phyloP scores from a whole-genome alignment of 306 rosid genomes.

The Sindora glabra region DNA sequence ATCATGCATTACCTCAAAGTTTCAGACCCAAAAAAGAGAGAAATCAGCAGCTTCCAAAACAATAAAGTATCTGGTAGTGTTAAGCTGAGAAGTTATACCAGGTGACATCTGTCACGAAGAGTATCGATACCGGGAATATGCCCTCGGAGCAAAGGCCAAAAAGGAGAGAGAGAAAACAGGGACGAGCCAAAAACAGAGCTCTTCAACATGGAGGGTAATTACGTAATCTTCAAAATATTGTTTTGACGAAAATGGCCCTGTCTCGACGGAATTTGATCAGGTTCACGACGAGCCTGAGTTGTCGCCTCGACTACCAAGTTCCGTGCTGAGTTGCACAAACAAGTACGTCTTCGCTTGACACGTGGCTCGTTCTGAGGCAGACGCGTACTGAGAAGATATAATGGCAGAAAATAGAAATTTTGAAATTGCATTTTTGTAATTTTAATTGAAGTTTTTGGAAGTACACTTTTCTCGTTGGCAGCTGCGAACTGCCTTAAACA shows the following conservation, averaged over 20 bases:
- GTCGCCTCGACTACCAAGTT: not conserved
- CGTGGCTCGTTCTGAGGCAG: not conserved
- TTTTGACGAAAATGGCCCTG: conserved; percentile 23
- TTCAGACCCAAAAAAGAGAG: not conserved
- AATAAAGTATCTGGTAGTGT: conserved; percentile 7
- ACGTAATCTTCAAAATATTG: not conserved
- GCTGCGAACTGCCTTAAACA: not conserved
- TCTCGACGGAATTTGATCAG: conserved; percentile 4
- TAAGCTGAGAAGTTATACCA: conserved; percentile 17
- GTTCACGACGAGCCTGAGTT: conserved; percentile 5
- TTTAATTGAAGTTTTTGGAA: no score
- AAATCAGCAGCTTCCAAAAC: not conserved
- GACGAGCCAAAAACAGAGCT: not conserved
- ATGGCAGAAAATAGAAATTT: not conserved
- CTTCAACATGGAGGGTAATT: conserved; percentile 21
- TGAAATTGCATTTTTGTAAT: not conserved
- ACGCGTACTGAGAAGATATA: not conserved
- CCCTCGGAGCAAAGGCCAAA: conserved; percentile 20
- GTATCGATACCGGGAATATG: conserved; percentile 60
- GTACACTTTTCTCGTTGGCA: not conserved
- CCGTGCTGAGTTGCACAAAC: no score
- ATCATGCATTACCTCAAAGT: conserved; percentile 17
- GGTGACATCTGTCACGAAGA: conserved; percentile 18
- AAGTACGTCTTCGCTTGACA: conserved; percentile 1
- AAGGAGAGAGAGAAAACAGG: conserved; percentile 1